Base-by-base conservation (phyloP, 306 rosid species). In the Boehmeria nivea region DNA sequence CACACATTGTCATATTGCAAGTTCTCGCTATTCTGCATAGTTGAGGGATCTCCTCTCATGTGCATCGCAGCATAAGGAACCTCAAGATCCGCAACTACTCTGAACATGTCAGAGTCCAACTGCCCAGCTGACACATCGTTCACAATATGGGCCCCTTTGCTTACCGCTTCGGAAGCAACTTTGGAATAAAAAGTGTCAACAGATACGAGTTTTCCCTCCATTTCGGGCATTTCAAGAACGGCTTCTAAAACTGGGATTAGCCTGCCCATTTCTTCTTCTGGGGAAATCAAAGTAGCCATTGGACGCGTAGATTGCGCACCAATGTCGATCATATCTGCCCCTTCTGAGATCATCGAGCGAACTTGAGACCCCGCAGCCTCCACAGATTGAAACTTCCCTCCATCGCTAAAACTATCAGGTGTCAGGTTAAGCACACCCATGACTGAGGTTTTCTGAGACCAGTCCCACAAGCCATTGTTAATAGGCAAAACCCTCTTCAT, bases 61-160 rank as follows among this genome's bases (percentile, higher is more conserved):
- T 87, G 99, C 95, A 87, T 91, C 54, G 93, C 99, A 75, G 77
- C 72, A 61, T 81, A 84, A 57, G 96, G 99, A 64, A 85, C 95
- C 63, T 68, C 70, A 43, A 91, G 99, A 44, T 70, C 87, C 54
- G 99, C 86, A 54, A 91, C 78, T 39, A 83, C 89, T 64, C 66
- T 77, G 40, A 76, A 72, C 99, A 87, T 84, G 46, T 77, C 68
- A 14, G 84, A 43, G 61, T 87, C 99, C 63, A 87, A 66, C 55
- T 73, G 34, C 51, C 96, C 99, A 0, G 86, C 81, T 43, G 96
- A 84, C 42, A 81, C 71, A 60, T 84, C 95, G 27, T 91, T 91
- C 67, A 91, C 70, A 51, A 87, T 51, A 75, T 84, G 95, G 56
- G 84, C 99, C 67, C 96, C 99, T 76, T 40, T 80, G 28, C 78